Percentiles rank a stretch among this genome's conserved stretches.
phyloP scores from a whole-genome alignment of 805 yeast species.

The Kodamaea laetipori region DNA sequence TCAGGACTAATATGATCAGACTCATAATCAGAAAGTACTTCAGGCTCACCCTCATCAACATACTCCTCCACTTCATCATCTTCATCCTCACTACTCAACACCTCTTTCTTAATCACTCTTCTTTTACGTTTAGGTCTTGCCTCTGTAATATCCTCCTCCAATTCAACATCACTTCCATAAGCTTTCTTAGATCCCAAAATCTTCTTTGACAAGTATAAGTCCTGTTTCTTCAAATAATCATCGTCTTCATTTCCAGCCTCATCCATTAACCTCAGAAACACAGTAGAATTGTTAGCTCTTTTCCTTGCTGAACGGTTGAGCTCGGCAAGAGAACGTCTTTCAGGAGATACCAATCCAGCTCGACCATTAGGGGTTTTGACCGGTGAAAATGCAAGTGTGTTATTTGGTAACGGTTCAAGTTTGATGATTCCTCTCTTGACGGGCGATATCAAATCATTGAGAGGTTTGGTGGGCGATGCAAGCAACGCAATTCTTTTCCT shows the following conservation, averaged over 20 bases:
- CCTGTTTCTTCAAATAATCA: slow-evolving; percentile 37
- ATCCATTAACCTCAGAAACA: slow-evolving; percentile 34
- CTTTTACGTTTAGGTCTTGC: slow-evolving; percentile 10
- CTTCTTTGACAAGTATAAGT: slow-evolving; percentile 46
- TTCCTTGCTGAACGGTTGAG: slow-evolving; percentile 51
- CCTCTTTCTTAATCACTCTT: slow-evolving; percentile 3
- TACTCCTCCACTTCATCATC: slow-evolving; percentile 8
- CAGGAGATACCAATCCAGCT: slow-evolving; percentile 50
- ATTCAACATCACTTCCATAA: slow-evolving; percentile 27
- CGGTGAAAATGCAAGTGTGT: slow-evolving; percentile 23
- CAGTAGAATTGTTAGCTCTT: slow-evolving; percentile 40
- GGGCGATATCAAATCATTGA: slow-evolving; percentile 30
- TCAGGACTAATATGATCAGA: slow-evolving; percentile 1
- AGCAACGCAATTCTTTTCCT: slow-evolving; percentile 6
- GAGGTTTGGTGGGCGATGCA: slow-evolving; percentile 7
- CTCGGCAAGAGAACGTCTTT: slow-evolving; percentile 36
- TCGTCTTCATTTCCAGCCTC: slow-evolving; percentile 36
- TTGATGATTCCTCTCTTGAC: slow-evolving; percentile 35
- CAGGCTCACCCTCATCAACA: slow-evolving; percentile 10
- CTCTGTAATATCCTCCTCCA: slow-evolving; percentile 22
- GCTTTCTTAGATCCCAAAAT: slow-evolving; percentile 24
- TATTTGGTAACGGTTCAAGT: slow-evolving; percentile 18
- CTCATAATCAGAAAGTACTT: background rate
- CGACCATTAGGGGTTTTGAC: slow-evolving; percentile 44
- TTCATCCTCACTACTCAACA: slow-evolving; percentile 25